Percentiles rank a stretch among this genome's conserved stretches.
These are phyloP conservation scores for Arabidopsis hybrid DNA, from an alignment of 441 rosid genomes.

Conservation along the genomic window DNA sequence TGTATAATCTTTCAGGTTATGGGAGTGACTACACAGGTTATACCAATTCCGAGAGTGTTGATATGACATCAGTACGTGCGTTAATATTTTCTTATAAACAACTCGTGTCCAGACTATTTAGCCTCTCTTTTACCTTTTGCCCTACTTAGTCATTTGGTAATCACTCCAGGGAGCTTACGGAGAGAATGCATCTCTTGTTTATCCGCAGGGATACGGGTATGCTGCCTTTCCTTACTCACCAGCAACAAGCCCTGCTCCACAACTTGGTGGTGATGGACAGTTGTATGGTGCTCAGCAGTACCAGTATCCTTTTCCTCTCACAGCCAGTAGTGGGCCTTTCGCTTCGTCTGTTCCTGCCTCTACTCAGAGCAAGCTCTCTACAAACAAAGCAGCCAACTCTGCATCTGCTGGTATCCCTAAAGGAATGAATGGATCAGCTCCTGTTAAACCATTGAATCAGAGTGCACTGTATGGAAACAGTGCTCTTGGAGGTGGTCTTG, in stretches of 20 bases:
- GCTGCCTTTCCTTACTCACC: constrained; percentile 77
- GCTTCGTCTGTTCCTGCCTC: constrained; percentile 51
- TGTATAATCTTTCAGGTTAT: constrained; percentile 17
- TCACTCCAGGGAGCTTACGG: constrained; percentile 60
- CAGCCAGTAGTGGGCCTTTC: constrained; percentile 48
- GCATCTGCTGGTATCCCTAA: constrained; percentile 51
- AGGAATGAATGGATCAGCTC: constrained; percentile 56
- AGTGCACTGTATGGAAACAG: constrained; percentile 27
- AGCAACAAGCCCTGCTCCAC: constrained; percentile 72
- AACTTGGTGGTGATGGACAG: constrained; percentile 68
- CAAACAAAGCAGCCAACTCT: constrained; percentile 47
- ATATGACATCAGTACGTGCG: constrained; percentile 58
- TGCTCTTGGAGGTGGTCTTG: constrained; percentile 45
- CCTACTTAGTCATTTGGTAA: not conserved
- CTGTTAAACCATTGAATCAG: constrained; percentile 57
- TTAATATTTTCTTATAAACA: not conserved
- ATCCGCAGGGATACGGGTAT: constrained; percentile 70
- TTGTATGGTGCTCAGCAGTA: constrained; percentile 79
- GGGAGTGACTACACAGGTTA: constrained; percentile 50
- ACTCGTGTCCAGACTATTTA: not conserved
- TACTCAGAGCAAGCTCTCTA: constrained; percentile 58
- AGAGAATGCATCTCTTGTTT: constrained; percentile 54
- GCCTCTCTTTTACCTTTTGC: not conserved
- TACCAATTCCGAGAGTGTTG: constrained; percentile 60
- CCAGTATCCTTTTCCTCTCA: constrained; percentile 67